Percentiles rank a stretch among this genome's conserved stretches.
These are phyloP conservation scores for Gnomoniopsis smithogilvyi DNA, from an alignment of 2,329 filamentous ascomycete species.

Conservation along the genomic window DNA sequence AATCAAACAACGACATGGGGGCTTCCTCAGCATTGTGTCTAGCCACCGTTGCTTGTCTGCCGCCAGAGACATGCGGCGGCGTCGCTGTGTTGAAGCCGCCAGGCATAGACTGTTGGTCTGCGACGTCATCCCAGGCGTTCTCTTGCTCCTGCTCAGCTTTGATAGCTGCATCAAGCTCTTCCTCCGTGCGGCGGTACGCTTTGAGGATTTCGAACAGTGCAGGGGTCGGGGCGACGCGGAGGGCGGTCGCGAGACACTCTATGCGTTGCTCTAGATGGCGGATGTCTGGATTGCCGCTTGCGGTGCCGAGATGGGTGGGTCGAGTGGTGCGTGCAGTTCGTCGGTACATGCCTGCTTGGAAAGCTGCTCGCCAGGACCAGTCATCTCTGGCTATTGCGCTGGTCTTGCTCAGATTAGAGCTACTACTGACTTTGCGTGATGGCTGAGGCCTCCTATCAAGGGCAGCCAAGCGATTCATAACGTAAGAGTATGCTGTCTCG, in stretches of 20 bases:
- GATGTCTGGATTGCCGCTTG: conserved; percentile 58
- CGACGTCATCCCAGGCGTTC: conserved; percentile 66
- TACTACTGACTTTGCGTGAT: conserved; percentile 24
- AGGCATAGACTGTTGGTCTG: conserved; percentile 55
- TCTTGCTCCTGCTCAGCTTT: conserved; percentile 63
- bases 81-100: conserved; percentile 46
- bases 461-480: conserved; percentile 64
- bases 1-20: conserved; percentile 63
- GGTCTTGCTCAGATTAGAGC: conserved; percentile 14
- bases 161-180: conserved; percentile 67
- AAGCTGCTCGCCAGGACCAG: conserved; percentile 75
- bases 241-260: conserved; percentile 72
- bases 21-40: conserved; percentile 45
- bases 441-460: conserved; percentile 21
- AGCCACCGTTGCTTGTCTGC: conserved; percentile 45
- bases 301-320: conserved; percentile 58
- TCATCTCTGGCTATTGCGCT: conserved; percentile 44
- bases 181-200: conserved; percentile 73
- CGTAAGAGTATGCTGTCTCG: conserved; percentile 82
- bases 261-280: conserved; percentile 77
- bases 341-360: conserved; percentile 74
- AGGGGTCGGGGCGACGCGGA: conserved; percentile 67
- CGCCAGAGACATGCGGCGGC: conserved; percentile 33
- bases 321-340: conserved; percentile 50
- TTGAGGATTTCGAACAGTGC: conserved; percentile 73